Conservation (phyloP, 2,329 filamentous ascomycete species). For the Aureobasidium sp. region DNA sequence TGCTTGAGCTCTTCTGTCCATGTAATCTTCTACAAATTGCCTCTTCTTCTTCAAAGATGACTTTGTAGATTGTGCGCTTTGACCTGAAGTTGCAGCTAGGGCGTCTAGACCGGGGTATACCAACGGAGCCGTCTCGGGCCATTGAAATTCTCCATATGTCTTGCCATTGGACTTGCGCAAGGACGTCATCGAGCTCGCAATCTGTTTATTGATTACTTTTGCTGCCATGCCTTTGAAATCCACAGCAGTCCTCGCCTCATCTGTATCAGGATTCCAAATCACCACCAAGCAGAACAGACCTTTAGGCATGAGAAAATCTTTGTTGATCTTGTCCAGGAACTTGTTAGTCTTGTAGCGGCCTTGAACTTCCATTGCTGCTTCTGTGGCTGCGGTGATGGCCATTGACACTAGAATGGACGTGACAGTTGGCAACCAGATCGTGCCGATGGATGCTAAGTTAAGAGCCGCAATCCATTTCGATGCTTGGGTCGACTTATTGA, state of each 20-base stretch:
- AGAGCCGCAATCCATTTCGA: conserved; percentile 27
- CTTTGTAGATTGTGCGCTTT: conserved; percentile 16
- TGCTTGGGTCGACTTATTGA: conserved; percentile 39
- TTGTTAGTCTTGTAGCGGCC: conserved; percentile 39
- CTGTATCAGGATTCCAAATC: conserved; percentile 25
- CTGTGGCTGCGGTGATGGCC: conserved; percentile 38
- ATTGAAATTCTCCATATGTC: conserved; percentile 36
- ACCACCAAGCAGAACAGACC: conserved; percentile 52
- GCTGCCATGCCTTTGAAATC: conserved; percentile 33
- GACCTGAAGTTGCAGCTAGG: conserved; percentile 17
- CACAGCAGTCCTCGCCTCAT: background rate
- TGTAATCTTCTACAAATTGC: conserved; percentile 42
- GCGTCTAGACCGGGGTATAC: conserved; percentile 42
- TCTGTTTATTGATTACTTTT: conserved; percentile 27
- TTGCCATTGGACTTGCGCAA: conserved; percentile 34
- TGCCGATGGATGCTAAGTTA: conserved; percentile 29
- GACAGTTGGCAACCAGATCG: conserved; percentile 34
- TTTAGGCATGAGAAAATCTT: conserved; percentile 50
- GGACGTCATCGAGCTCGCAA: conserved; percentile 24
- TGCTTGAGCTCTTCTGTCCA: conserved; percentile 44
- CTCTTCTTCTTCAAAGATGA: conserved; percentile 26
- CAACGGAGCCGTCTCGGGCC: conserved; percentile 39
- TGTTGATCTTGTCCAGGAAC: conserved; percentile 52
- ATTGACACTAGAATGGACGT: conserved; percentile 39
- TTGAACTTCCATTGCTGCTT: conserved; percentile 37